phyloP scores from a whole-genome alignment of 768 basidiomycete species.

The Macrolepiota dolichaula region DNA sequence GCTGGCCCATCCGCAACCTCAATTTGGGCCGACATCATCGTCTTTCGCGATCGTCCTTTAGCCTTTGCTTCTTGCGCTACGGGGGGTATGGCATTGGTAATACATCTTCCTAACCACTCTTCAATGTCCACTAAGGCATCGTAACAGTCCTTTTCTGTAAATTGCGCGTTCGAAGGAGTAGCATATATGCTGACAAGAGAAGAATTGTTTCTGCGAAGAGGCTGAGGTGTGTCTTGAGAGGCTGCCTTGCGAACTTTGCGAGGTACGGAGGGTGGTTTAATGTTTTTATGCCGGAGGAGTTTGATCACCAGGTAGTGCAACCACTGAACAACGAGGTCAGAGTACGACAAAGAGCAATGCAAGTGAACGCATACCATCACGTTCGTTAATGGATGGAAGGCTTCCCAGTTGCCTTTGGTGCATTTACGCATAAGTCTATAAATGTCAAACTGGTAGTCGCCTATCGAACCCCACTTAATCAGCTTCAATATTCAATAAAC shows the following conservation, averaged over 20 bases:
- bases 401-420: conserved; percentile 65
- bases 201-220: neutral
- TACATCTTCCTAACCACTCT: conserved; percentile 44
- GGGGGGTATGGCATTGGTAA: conserved; percentile 31
- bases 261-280: conserved; percentile 49
- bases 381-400: conserved; percentile 80
- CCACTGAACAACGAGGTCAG: conserved; percentile 56
- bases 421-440: conserved; percentile 83
- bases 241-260: conserved; percentile 42
- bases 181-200: neutral
- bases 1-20: conserved; percentile 23
- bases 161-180: conserved; percentile 25
- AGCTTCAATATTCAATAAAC: neutral
- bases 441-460: conserved; percentile 92
- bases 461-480: conserved; percentile 28
- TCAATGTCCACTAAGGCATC: conserved; percentile 68
- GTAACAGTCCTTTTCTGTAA: conserved; percentile 67
- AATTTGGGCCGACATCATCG: conserved; percentile 13
- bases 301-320: conserved; percentile 80
- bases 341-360: neutral
- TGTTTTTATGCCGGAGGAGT: conserved; percentile 64
- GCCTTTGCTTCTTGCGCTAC: conserved; percentile 21
- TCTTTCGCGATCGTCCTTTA: conserved; percentile 35
- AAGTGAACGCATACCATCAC: conserved; percentile 63
- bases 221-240: conserved; percentile 13